Percentiles rank a stretch among this genome's conserved stretches.
These are phyloP conservation scores for Globisporangium emineosum DNA, from an alignment of 352 stramenopile species.

Conservation along the genomic window DNA sequence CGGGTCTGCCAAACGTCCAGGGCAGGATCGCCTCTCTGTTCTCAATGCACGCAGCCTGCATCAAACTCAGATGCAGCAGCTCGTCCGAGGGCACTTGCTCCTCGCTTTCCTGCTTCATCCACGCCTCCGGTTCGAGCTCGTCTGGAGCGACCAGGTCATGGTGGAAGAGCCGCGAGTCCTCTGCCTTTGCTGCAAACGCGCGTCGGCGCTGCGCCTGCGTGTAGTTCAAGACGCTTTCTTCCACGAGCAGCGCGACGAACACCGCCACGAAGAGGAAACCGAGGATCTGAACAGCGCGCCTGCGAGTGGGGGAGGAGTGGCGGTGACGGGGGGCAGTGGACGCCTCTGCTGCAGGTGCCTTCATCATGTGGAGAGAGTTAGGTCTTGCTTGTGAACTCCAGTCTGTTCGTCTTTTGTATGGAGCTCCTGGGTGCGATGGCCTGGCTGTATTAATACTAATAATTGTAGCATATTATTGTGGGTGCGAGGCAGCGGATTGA, in stretches of 20 bases:
- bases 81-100: conserved; percentile 12
- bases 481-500: too few relatives aligned
- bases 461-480: too few relatives aligned
- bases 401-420: too few relatives aligned
- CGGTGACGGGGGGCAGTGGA: background rate
- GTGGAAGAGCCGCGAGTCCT: background rate
- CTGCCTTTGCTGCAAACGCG: background rate
- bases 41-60: conserved; percentile 23
- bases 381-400: too few relatives aligned
- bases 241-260: background rate
- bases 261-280: background rate
- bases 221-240: background rate
- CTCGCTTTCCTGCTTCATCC: background rate
- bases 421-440: too few relatives aligned
- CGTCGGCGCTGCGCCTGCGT: background rate
- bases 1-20: conserved; percentile 17
- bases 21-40: conserved; percentile 20
- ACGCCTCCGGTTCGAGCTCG: background rate
- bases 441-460: too few relatives aligned
- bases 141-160: background rate
- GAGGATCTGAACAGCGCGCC: background rate
- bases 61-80: conserved; percentile 22
- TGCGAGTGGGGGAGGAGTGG: background rate
- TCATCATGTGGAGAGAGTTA: background rate
- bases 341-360: background rate